Percentiles rank a stretch among this genome's conserved stretches.
These are phyloP conservation scores for Fusarium transvaalense DNA, from an alignment of 2,329 filamentous ascomycete genomes.

Conservation along the genomic window DNA sequence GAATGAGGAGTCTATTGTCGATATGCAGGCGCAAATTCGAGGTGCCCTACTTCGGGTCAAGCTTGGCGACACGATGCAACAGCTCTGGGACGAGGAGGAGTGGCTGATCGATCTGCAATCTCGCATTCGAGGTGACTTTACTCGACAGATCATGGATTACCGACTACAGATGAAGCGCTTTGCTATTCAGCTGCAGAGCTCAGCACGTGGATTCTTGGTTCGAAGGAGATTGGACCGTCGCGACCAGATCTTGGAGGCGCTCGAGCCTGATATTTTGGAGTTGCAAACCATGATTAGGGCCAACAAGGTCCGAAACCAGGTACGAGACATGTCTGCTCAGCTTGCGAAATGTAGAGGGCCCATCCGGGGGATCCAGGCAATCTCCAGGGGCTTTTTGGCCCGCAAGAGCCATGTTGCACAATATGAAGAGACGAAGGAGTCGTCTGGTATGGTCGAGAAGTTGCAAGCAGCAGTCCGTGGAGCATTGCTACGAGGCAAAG, in stretches of 20 bases:
- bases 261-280: slow-evolving; percentile 78
- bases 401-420: slow-evolving; percentile 69
- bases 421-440: slow-evolving; percentile 66
- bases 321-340: slow-evolving; percentile 68
- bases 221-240: slow-evolving; percentile 72
- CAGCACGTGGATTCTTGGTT: slow-evolving; percentile 79
- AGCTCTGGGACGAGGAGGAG: slow-evolving; percentile 87
- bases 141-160: slow-evolving; percentile 85
- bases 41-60: slow-evolving; percentile 83
- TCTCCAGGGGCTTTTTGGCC: slow-evolving; percentile 75
- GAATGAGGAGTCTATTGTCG: slow-evolving; percentile 76
- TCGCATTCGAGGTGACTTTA: slow-evolving; percentile 87
- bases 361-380: slow-evolving; percentile 73
- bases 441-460: slow-evolving; percentile 64
- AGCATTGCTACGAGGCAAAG: slow-evolving; percentile 69
- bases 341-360: slow-evolving; percentile 73
- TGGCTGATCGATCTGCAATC: slow-evolving; percentile 85
- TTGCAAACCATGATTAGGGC: slow-evolving; percentile 86
- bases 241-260: slow-evolving; percentile 75
- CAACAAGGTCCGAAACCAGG: slow-evolving; percentile 71
- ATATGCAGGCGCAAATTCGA: slow-evolving; percentile 88
- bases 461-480: slow-evolving; percentile 78
- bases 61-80: slow-evolving; percentile 86
- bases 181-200: slow-evolving; percentile 82
- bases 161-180: slow-evolving; percentile 85